phyloP scores from a whole-genome alignment of 257 asterid species.

The Nicotiana benthamiana region DNA sequence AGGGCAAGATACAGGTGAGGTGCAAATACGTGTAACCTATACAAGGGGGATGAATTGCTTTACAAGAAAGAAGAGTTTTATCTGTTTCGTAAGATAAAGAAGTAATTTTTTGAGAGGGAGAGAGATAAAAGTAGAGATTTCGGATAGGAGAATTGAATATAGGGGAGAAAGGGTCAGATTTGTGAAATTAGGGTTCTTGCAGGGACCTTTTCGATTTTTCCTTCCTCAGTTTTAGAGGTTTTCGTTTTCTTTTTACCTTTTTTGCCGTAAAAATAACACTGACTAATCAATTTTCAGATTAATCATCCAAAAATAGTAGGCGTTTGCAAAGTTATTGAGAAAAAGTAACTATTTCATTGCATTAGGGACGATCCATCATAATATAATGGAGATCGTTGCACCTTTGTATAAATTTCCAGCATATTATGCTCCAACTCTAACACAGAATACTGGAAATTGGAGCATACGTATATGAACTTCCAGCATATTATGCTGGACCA shows the following conservation, averaged over 20 bases:
- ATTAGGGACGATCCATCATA: no score
- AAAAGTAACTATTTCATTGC: no score
- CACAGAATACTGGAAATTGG: no score
- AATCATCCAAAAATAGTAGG: no score
- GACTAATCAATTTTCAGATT: no score
- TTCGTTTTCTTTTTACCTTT: background rate
- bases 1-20: background rate
- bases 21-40: background rate
- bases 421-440: no score
- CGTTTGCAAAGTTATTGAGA: no score
- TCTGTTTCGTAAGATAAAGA: conserved; percentile 15
- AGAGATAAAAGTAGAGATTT: conserved; percentile 18
- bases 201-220: conserved; percentile 5
- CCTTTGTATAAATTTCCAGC: no score
- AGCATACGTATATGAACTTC: no score
- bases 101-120: conserved; percentile 16
- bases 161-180: conserved; percentile 17
- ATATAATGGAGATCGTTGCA: no score
- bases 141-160: conserved; percentile 13
- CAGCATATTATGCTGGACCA: no score
- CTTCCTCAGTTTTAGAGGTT: background rate
- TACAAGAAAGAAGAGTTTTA: conserved; percentile 3
- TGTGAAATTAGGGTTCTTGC: conserved; percentile 31
- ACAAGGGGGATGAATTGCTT: background rate
- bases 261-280: background rate